These are phyloP conservation scores for Oenanthe sinensis DNA, from an alignment of 129 eudicot genomes.

Conservation along the genomic window DNA sequence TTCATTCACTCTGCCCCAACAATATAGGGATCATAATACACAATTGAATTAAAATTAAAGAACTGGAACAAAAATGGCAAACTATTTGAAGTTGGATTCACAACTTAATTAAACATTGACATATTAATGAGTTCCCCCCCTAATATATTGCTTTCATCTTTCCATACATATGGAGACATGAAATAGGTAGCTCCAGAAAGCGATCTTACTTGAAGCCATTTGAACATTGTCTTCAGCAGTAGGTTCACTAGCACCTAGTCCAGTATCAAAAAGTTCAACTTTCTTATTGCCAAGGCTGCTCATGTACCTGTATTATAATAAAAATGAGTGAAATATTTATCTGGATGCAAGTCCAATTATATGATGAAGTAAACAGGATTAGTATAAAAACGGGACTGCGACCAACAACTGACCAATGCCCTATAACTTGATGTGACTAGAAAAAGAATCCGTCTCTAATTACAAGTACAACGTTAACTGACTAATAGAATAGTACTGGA, in stretches of 20 bases:
- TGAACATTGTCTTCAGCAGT: slow-evolving; percentile 77
- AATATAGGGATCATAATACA: not conserved
- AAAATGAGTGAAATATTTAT: too few relatives aligned
- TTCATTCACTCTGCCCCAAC: not conserved
- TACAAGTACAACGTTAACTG: too few relatives aligned
- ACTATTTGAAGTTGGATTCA: not conserved
- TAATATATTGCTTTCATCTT: not conserved
- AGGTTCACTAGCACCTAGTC: slow-evolving; percentile 82
- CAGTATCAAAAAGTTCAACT: slow-evolving; percentile 95
- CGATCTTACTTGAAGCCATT: slow-evolving; percentile 75
- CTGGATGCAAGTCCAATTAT: not conserved
- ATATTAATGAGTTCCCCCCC: not conserved
- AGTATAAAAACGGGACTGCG: not conserved
- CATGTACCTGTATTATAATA: slow-evolving; percentile 92
- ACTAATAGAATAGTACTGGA: too few relatives aligned
- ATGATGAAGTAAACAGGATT: slow-evolving; percentile 6
- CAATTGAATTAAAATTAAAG: not conserved
- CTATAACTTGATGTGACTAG: too few relatives aligned
- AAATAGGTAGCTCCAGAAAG: not conserved
- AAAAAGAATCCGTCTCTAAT: too few relatives aligned
- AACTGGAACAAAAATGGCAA: not conserved
- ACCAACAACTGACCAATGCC: too few relatives aligned
- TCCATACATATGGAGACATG: not conserved
- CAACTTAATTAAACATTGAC: not conserved
- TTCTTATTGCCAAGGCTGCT: slow-evolving; percentile 91